phyloP scores from a whole-genome alignment of 257 asterid species.

The Fraxinus pennsylvanica region DNA sequence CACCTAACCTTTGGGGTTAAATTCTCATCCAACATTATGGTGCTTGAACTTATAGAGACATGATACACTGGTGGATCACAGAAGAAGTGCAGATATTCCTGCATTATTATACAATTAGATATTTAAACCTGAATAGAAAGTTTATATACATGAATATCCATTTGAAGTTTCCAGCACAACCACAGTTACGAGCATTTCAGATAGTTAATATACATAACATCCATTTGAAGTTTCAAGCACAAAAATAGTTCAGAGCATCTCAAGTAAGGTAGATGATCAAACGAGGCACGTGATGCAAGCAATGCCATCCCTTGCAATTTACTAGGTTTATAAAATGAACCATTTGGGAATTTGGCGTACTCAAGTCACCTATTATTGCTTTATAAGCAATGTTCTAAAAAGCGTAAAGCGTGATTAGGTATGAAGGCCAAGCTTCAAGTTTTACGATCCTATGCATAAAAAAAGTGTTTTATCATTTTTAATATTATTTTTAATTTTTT shows the following conservation, averaged over 20 bases:
- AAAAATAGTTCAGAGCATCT: background rate
- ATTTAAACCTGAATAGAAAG: background rate
- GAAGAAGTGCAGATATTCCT: constrained; percentile 92
- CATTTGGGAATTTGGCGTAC: background rate
- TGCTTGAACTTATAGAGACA: constrained; percentile 72
- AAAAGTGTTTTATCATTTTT: too few species aligned
- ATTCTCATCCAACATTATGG: constrained; percentile 83
- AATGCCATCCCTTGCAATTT: background rate
- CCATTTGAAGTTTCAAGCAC: background rate
- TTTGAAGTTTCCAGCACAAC: constrained; percentile 4
- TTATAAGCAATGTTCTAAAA: too few species aligned
- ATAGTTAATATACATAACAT: background rate
- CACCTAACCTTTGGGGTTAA: constrained; percentile 66
- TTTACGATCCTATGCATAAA: too few species aligned
- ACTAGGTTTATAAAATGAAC: background rate
- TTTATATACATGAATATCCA: background rate
- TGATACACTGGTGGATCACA: constrained; percentile 81
- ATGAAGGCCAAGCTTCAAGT: too few species aligned
- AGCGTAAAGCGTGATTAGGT: too few species aligned
- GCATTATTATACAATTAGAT: constrained; percentile 25
- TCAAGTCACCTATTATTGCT: background rate
- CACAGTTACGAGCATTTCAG: background rate
- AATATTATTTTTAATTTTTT: too few species aligned
- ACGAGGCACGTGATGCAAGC: too few species aligned
- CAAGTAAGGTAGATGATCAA: background rate